Evolutionary conservation across 2,329 filamentous ascomycete genomes (phyloP), one percentile per base, ranked within the genome.

Genomic region (Lecanosticta acicola): DNA sequence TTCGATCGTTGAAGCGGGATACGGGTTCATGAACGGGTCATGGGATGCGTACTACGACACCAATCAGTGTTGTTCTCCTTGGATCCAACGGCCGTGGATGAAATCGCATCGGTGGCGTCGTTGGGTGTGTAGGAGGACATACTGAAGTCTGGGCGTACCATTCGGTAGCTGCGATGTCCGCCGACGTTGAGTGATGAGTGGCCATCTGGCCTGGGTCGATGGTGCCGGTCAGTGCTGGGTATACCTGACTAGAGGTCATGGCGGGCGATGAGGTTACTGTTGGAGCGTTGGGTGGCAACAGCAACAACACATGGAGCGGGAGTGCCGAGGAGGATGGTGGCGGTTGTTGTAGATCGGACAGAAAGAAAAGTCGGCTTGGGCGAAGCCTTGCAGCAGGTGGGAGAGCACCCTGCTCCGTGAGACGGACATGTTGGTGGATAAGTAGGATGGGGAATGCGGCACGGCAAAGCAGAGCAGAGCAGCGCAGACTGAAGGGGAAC

Each of bases 11-110:
- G 62, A 64, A 8, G 64, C 55, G 34, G 63, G 60, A 47, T 57
- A 63, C 3, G 64, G 63, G 35, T 61, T 64, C 41, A 60, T 52
- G 57, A 65, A 66, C 26, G 61, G 49, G 40, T 64, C 55, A 35
- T 59, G 53, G 49, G 58, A 66, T 29, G 56, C 39, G 42, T 59
- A 62, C 60, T 64, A 51, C 8, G 32, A 29, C 18, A 18, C 16
- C 35, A 48, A 39, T 46, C 34, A 46, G 44, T 40, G 4, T 16
- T 13, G 16, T 39, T 37, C 35, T 37, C 19, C 16, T 37, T 19
- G 8, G 10, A 18, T 37, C 16, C 7, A 37, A 17, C 42, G 40
- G 16, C 10, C 17, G 34, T 19, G 17, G 41, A 20, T 32, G 36
- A n/a, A n/a, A n/a, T n/a, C n/a, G n/a, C n/a, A n/a, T n/a, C n/a